Evolutionary conservation across 495 filamentous ascomycete genomes (phyloP), one percentile per base, ranked within the genome.

Genomic region (Penicillium parvum): DNA sequence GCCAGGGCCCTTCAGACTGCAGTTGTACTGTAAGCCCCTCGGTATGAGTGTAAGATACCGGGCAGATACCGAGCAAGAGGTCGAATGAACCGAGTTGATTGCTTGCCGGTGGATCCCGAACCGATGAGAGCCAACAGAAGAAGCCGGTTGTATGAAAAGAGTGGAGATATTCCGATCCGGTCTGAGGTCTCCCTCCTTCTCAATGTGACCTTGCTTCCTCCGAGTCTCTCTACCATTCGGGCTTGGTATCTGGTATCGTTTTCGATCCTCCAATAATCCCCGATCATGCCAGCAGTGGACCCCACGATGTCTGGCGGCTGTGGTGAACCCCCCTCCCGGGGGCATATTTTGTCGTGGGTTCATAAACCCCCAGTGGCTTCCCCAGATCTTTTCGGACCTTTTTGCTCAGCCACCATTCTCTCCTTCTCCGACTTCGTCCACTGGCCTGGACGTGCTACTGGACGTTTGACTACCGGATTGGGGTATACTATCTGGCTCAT

Each of bases 161-260:
- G n/a, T n/a, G n/a, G n/a, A n/a, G n/a, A n/a, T n/a, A n/a, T n/a
- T n/a, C 27, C 28, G 12, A n/a, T 16, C n/a, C 27, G 27, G 8
- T n/a, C 27, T 29, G 27, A n/a, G 27, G 8, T 58, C 55, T 47
- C 50, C 50, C 29, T 27, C 37, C 22, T 22, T 44, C 17, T 43
- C 26, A 47, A 53, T 60, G 46, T 21, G 25, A 53, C 53, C 43
- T 40, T 53, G 37, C 21, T 29, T 22, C 20, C 33, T 22, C n/a
- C 22, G 14, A 25, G 16, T 10, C 40, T 22, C 38, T 43, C 16
- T 30, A n/a, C n/a, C n/a, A n/a, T 42, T 46, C 33, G 30, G 37
- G 36, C 27, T 26, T 17, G 16, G 23, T 2, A 7, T 36, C 15
- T 28, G 21, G 12, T 23, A 19, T 49, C 38, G 37, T 19, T 49